Percentiles rank a stretch among this genome's conserved stretches.
Conservation (phyloP, 306 rosid species). For the Pyrus bretschneideri region DNA sequence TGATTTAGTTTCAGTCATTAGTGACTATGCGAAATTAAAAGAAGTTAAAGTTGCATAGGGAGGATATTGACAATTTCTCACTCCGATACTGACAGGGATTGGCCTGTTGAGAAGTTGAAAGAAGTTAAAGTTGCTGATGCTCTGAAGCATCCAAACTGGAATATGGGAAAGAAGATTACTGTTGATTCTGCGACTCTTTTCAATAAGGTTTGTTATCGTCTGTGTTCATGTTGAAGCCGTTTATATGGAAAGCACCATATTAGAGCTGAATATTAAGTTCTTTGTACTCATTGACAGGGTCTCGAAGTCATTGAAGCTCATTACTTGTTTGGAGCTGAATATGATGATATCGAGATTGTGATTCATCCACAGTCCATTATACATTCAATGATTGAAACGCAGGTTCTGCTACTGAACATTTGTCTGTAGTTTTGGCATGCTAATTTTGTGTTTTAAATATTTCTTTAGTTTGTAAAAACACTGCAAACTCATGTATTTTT, state of each 20-base stretch:
- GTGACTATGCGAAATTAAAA: neutral
- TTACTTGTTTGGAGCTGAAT: slow-evolving; percentile 91
- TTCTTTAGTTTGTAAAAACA: neutral
- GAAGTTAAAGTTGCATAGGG: neutral
- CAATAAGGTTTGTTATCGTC: slow-evolving; percentile 60
- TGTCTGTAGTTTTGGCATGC: neutral
- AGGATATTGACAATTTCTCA: neutral
- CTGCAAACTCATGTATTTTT: slow-evolving; percentile 2
- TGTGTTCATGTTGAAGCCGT: neutral
- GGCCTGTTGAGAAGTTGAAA: slow-evolving; percentile 89
- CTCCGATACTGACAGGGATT: slow-evolving; percentile 55
- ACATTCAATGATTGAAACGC: slow-evolving; percentile 96
- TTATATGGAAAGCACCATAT: neutral
- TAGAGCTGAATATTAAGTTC: slow-evolving; percentile 14
- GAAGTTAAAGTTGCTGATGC: slow-evolving; percentile 98
- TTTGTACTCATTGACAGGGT: slow-evolving; percentile 48
- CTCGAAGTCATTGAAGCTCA: slow-evolving; percentile 98
- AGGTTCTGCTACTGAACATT: slow-evolving; percentile 37
- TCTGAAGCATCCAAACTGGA: slow-evolving; percentile 98
- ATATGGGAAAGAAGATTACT: slow-evolving; percentile 97
- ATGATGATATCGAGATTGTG: slow-evolving; percentile 80
- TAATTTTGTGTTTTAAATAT: neutral
- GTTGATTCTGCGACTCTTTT: slow-evolving; percentile 98
- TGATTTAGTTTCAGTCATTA: neutral
- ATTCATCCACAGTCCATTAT: slow-evolving; percentile 96